A percentile compares a stretch with the other conserved stretches of the same genome.
These are phyloP conservation scores for Colletotrichum lupini DNA, from an alignment of 2,329 filamentous ascomycete genomes.

Conservation along the genomic window DNA sequence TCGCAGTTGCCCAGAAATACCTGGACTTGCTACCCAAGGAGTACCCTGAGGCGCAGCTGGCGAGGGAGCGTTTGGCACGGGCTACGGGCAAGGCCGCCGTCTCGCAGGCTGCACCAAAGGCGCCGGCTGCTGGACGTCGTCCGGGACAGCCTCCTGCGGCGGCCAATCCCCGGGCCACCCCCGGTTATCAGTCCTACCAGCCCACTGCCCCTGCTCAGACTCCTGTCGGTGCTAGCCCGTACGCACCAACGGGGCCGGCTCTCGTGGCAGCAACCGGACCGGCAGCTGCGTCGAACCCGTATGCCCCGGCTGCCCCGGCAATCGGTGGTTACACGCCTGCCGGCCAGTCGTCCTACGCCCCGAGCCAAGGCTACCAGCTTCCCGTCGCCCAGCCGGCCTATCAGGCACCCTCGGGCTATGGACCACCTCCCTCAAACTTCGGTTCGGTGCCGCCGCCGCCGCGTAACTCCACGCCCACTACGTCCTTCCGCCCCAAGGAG, in stretches of 20 bases:
- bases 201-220: conserved; percentile 6
- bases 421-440: conserved; percentile 45
- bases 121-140: conserved; percentile 40
- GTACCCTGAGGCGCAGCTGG: conserved; percentile 89
- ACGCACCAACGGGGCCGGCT: conserved; percentile 44
- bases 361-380: conserved; percentile 66
- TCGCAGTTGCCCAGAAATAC: conserved; percentile 90
- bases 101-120: conserved; percentile 45
- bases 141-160: conserved; percentile 39
- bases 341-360: conserved; percentile 52
- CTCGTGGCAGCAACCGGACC: conserved; percentile 47
- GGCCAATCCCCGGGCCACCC: conserved; percentile 5
- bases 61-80: conserved; percentile 84
- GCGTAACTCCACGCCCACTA: conserved; percentile 72
- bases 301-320: conserved; percentile 41
- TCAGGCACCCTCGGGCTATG: conserved; percentile 48
- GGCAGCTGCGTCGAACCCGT: conserved; percentile 45
- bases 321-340: conserved; percentile 36
- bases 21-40: conserved; percentile 84
- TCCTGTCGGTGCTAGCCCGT: conserved; percentile 24
- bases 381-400: conserved; percentile 51
- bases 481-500: conserved; percentile 76
- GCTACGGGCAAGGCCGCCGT: conserved; percentile 73
- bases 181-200: conserved; percentile 10
- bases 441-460: conserved; percentile 47